phyloP scores from a whole-genome alignment of 2,329 filamentous ascomycete genomes.

The Colletotrichum sp. region DNA sequence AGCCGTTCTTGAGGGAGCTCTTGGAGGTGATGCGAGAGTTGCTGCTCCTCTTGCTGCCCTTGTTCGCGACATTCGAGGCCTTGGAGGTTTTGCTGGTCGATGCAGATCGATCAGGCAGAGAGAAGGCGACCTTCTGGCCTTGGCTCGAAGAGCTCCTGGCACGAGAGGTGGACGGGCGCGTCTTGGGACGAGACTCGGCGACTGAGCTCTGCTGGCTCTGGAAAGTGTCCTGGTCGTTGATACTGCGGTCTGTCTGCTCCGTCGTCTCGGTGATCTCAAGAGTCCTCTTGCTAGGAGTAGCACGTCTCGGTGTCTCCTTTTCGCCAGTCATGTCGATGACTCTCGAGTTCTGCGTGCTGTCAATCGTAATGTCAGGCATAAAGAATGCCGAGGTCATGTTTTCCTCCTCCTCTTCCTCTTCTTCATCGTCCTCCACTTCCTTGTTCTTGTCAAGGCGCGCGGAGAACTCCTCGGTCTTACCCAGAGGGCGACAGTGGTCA shows the following conservation, averaged over 20 bases:
- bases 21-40: conserved; percentile 15
- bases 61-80: conserved; percentile 40
- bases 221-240: conserved; percentile 19
- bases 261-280: conserved; percentile 32
- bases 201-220: conserved; percentile 27
- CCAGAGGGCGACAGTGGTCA: conserved; percentile 43
- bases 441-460: conserved; percentile 36
- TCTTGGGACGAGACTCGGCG: conserved; percentile 22
- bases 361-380: conserved; percentile 62
- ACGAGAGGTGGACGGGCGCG: conserved; percentile 20
- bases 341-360: conserved; percentile 41
- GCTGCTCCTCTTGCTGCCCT: conserved; percentile 46
- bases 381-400: conserved; percentile 66
- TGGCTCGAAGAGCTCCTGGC: conserved; percentile 19
- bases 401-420: conserved; percentile 35
- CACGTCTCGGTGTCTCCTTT: conserved; percentile 20
- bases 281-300: conserved; percentile 34
- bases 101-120: conserved; percentile 41
- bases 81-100: conserved; percentile 27
- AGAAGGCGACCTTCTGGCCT: conserved; percentile 45
- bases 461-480: conserved; percentile 39
- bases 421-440: conserved; percentile 28
- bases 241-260: conserved; percentile 29
- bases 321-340: conserved; percentile 17
- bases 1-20: conserved; percentile 16